Evolutionary conservation across 1,139 yeast genomes (phyloP).

Genomic region (Suzukiozyma palmioleophila): DNA sequence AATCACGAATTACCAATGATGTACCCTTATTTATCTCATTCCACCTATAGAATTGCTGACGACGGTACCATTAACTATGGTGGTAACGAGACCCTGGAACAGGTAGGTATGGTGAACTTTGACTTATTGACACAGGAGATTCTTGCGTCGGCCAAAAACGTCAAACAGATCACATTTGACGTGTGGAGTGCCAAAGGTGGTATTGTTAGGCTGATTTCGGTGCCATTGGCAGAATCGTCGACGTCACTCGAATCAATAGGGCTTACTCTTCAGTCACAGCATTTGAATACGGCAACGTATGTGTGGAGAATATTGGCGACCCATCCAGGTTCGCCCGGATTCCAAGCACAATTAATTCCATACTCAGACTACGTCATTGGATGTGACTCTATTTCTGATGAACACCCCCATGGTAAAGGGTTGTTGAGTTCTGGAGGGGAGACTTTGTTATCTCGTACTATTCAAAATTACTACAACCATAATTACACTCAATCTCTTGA

Average conservation of each 20-base stretch:
- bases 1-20: slow-evolving; percentile 65
- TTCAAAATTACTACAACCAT: slow-evolving; percentile 52
- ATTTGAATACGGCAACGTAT: slow-evolving; percentile 68
- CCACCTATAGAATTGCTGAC: slow-evolving; percentile 34
- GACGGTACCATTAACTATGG: slow-evolving; percentile 44
- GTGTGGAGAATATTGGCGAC: slow-evolving; percentile 86
- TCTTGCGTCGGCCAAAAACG: slow-evolving; percentile 27
- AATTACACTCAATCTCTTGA: slow-evolving; percentile 34
- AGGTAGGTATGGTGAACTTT: slow-evolving; percentile 34
- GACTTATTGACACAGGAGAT: slow-evolving; percentile 35
- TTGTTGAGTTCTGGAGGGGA: slow-evolving; percentile 84
- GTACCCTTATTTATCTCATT: slow-evolving; percentile 28
- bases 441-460: slow-evolving; percentile 64
- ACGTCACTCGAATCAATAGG: slow-evolving; percentile 44
- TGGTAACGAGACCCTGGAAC: slow-evolving; percentile 30
- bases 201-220: slow-evolving; percentile 43
- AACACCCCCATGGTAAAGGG: slow-evolving; percentile 52
- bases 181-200: slow-evolving; percentile 95
- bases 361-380: slow-evolving; percentile 88
- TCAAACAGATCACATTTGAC: slow-evolving; percentile 46
- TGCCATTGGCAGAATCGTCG: slow-evolving; percentile 35
- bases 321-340: slow-evolving; percentile 80
- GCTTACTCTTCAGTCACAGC: slow-evolving; percentile 69
- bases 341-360: slow-evolving; percentile 75
- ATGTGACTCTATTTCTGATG: slow-evolving; percentile 55